These are phyloP conservation scores for Ceratobasidium sp. DNA, from an alignment of 1,284 basidiomycete species.

Conservation along the genomic window DNA sequence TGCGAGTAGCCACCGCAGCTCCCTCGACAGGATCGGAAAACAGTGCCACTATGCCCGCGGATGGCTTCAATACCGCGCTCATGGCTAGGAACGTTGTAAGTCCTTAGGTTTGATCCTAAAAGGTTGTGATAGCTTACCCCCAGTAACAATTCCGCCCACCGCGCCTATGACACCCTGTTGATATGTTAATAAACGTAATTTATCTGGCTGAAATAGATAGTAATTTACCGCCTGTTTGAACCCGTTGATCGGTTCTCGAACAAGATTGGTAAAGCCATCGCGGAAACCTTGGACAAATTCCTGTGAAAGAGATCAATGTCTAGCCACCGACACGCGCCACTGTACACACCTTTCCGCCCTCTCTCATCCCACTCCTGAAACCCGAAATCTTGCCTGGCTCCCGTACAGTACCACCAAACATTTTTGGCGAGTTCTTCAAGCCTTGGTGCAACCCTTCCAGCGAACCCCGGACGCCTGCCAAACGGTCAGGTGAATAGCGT, in stretches of 20 bases:
- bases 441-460: conserved; percentile 63
- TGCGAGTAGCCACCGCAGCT: conserved; percentile 59
- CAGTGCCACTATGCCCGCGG: conserved; percentile 60
- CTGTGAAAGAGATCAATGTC: conserved; percentile 37
- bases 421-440: conserved; percentile 62
- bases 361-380: conserved; percentile 63
- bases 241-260: conserved; percentile 64
- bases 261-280: conserved; percentile 68
- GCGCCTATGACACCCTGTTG: conserved; percentile 60
- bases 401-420: conserved; percentile 63
- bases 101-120: not conserved
- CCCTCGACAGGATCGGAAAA: conserved; percentile 63
- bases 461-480: conserved; percentile 62
- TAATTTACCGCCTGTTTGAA: conserved; percentile 61
- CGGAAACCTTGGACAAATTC: conserved; percentile 61
- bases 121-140: conserved; percentile 58
- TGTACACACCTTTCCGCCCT: conserved; percentile 61
- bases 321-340: not conserved
- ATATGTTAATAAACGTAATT: too few species aligned
- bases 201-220: not conserved
- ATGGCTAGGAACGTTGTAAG: conserved; percentile 17
- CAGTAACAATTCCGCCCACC: conserved; percentile 64
- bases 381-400: conserved; percentile 60
- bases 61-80: conserved; percentile 22
- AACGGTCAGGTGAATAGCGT: not conserved